phyloP scores from a whole-genome alignment of 192 early-diverging fungal species.

The Linnemannia elongata region DNA sequence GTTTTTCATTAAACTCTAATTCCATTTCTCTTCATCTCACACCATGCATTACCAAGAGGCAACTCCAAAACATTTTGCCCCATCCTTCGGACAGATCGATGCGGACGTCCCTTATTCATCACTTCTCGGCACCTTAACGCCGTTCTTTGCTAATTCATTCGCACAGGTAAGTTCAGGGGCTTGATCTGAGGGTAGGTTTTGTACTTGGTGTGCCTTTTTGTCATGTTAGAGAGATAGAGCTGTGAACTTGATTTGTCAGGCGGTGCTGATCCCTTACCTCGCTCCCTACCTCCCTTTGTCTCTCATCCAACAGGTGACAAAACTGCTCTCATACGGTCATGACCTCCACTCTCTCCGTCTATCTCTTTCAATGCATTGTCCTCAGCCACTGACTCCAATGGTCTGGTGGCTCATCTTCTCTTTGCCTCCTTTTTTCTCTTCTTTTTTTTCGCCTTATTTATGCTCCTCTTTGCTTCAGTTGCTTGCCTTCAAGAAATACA shows the following conservation, averaged over 20 bases:
- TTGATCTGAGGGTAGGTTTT: no score
- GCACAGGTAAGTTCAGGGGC: no score
- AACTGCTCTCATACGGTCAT: neutral
- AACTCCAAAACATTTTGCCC: neutral
- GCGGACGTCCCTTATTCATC: no score
- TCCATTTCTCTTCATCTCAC: neutral
- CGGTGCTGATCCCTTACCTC: neutral
- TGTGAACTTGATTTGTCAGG: neutral
- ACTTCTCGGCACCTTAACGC: no score
- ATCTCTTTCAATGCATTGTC: neutral
- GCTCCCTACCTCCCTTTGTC: neutral
- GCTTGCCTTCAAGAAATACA: neutral
- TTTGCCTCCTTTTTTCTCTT: neutral
- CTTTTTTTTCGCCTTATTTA: neutral
- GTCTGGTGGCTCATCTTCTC: neutral
- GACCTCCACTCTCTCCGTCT: no score
- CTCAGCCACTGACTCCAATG: neutral
- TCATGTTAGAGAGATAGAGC: neutral
- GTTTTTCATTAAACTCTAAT: conserved; percentile 3
- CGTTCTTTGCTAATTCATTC: no score
- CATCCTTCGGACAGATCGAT: no score
- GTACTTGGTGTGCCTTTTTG: no score
- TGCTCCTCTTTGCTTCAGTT: neutral
- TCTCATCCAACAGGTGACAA: neutral
- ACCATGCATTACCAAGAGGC: neutral